Evolutionary conservation across 1,139 yeast genomes (phyloP).

Genomic region (Debaryomyces singareniensis): DNA sequence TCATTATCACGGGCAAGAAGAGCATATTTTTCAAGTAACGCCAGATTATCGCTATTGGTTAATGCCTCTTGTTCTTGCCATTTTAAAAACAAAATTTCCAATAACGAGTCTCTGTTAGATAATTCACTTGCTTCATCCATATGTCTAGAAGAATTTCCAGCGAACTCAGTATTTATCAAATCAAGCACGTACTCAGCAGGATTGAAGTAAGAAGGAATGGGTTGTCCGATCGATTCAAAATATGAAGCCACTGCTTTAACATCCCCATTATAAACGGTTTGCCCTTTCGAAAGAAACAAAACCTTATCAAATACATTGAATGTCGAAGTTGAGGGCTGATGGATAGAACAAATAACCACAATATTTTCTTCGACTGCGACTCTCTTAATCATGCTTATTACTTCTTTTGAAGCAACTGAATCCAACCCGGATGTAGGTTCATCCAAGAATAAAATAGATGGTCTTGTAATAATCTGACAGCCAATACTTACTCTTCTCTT

Average conservation of each 20-base stretch:
- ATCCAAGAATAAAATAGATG: constrained; percentile 66
- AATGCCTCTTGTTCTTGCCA: too few species aligned
- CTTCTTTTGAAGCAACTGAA: constrained; percentile 33
- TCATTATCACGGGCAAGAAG: too few species aligned
- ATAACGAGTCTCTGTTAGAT: too few species aligned
- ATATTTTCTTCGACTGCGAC: constrained; percentile 19
- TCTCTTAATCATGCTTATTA: constrained; percentile 16
- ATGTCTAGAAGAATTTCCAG: too few species aligned
- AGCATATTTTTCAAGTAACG: too few species aligned
- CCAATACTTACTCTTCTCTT: constrained; percentile 79
- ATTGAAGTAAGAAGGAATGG: constrained; percentile 14
- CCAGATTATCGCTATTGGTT: too few species aligned
- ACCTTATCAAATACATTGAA: constrained; percentile 25
- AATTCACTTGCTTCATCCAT: too few species aligned
- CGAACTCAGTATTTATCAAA: constrained; percentile 28
- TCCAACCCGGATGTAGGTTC: too few species aligned
- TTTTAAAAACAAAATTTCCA: too few species aligned
- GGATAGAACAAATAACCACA: constrained; percentile 29
- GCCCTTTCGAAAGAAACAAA: constrained; percentile 21
- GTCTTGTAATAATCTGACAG: constrained; percentile 64
- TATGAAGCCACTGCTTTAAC: constrained; percentile 10
- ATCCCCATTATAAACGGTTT: constrained; percentile 12
- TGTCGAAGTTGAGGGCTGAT: constrained; percentile 30
- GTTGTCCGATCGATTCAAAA: constrained; percentile 12
- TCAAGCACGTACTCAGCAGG: constrained; percentile 30